Evolutionary conservation across 352 stramenopile species (phyloP).

Genomic region (Phytophthora nicotianae): DNA sequence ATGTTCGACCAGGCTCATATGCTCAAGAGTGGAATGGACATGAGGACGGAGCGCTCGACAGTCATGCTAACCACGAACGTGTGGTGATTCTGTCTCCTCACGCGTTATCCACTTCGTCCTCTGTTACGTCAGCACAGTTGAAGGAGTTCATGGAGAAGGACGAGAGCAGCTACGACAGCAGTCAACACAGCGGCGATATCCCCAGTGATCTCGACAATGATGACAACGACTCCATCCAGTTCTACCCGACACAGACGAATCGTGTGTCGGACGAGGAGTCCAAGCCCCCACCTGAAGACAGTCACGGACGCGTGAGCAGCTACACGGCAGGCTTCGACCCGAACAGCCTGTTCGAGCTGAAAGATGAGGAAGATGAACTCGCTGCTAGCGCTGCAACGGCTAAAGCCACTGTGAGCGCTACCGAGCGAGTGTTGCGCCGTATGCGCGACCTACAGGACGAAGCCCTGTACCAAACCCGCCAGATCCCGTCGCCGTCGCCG

Average conservation of each 20-base stretch:
- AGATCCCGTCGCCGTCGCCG: constrained; percentile 24
- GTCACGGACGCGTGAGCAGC: constrained; percentile 19
- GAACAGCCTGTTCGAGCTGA: constrained; percentile 44
- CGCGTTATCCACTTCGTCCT: constrained; percentile 37
- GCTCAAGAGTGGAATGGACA: constrained; percentile 31
- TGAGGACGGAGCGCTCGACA: constrained; percentile 30
- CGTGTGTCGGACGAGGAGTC: constrained; percentile 17
- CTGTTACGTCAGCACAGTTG: constrained; percentile 44
- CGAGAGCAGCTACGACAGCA: constrained; percentile 31
- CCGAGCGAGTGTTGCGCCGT: constrained; percentile 28
- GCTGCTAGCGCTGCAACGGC: constrained; percentile 13
- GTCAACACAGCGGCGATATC: constrained; percentile 16
- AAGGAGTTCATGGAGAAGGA: constrained; percentile 34
- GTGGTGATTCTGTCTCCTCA: constrained; percentile 38
- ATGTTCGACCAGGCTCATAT: constrained; percentile 26
- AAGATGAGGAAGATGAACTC: constrained; percentile 34
- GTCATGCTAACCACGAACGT: constrained; percentile 27
- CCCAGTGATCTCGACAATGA: constrained; percentile 35
- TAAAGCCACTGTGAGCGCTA: constrained; percentile 23
- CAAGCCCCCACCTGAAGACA: constrained; percentile 7
- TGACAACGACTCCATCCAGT: constrained; percentile 47
- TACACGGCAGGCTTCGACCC: constrained; percentile 38
- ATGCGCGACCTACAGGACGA: constrained; percentile 40
- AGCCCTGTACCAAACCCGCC: constrained; percentile 32
- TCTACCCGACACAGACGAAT: constrained; percentile 40